Evolutionary conservation across 2,329 filamentous ascomycete genomes (phyloP).

Genomic region (Aplosporella prunicola): DNA sequence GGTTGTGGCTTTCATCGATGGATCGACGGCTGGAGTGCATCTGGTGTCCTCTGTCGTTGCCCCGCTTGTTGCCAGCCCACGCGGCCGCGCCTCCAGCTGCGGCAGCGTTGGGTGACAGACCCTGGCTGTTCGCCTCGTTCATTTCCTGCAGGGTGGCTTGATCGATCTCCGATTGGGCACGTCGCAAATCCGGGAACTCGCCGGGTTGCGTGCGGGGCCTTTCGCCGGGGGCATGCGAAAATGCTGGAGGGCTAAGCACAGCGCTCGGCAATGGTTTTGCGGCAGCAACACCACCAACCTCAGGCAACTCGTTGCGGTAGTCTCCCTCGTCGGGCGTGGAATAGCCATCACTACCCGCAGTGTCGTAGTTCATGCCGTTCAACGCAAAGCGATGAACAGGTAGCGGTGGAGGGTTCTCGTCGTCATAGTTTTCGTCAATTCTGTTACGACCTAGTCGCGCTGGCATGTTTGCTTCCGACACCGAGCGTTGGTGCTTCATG

Average conservation of each 20-base stretch:
- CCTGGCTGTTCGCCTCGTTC: conserved; percentile 55
- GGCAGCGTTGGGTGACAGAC: conserved; percentile 24
- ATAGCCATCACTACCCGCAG: conserved; percentile 15
- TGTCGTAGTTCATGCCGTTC: conserved; percentile 19
- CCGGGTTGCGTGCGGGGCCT: conserved; percentile 61
- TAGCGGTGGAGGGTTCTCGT: conserved; percentile 32
- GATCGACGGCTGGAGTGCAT: conserved; percentile 1
- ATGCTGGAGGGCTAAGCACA: conserved; percentile 67
- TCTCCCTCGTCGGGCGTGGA: conserved; percentile 14
- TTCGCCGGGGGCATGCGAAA: conserved; percentile 64
- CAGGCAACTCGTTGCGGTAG: conserved; percentile 19
- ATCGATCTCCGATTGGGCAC: conserved; percentile 77
- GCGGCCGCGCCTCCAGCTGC: conserved; percentile 33
- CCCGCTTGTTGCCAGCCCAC: conserved; percentile 24
- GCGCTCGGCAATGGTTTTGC: conserved; percentile 53
- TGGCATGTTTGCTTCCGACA: conserved; percentile 41
- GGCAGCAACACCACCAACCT: conserved; percentile 25
- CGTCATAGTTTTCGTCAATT: conserved; percentile 13
- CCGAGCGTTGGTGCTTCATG: conserved; percentile 38
- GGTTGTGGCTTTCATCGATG: conserved; percentile 4
- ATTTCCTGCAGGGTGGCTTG: conserved; percentile 72
- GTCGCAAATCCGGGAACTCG: conserved; percentile 66
- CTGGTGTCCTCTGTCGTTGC: conserved; percentile 14
- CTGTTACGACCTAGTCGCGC: no score
- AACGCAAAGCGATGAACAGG: conserved; percentile 27